These are phyloP conservation scores for Chaetomiaceae sp. DNA, from an alignment of 2,329 filamentous ascomycete species.

Conservation along the genomic window DNA sequence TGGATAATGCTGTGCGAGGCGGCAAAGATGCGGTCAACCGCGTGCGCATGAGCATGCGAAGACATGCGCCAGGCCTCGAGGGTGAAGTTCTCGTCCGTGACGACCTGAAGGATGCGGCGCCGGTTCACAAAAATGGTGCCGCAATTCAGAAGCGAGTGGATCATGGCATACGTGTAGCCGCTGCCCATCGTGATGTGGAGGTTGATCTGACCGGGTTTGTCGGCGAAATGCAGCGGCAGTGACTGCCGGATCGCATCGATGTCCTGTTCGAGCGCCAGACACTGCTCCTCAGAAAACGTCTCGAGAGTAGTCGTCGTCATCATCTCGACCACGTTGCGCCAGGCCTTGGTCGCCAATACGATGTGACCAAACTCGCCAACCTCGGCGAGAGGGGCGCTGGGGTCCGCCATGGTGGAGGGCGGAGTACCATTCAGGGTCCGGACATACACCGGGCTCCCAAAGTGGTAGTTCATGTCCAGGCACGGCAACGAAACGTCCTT, in stretches of 20 bases:
- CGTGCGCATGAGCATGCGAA: conserved; percentile 45
- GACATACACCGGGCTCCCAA: conserved; percentile 55
- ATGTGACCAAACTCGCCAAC: conserved; percentile 60
- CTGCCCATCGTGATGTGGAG: conserved; percentile 61
- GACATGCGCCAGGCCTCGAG: conserved; percentile 50
- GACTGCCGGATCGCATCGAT: conserved; percentile 52
- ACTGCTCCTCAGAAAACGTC: conserved; percentile 51
- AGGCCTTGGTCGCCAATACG: conserved; percentile 55
- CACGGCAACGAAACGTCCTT: conserved; percentile 54
- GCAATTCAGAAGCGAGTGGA: conserved; percentile 57
- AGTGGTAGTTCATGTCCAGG: conserved; percentile 58
- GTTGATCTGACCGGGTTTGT: conserved; percentile 57
- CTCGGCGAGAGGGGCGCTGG: conserved; percentile 40
- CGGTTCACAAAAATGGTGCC: conserved; percentile 58
- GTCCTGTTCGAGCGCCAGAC: conserved; percentile 45
- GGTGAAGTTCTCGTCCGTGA: conserved; percentile 48
- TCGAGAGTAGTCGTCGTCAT: conserved; percentile 49
- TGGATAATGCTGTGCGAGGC: conserved; percentile 56
- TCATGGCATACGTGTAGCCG: conserved; percentile 58
- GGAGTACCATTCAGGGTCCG: conserved; percentile 47
- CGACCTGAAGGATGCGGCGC: conserved; percentile 53
- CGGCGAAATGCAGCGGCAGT: conserved; percentile 55
- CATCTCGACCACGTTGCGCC: conserved; percentile 59
- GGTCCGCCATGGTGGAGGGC: conserved; percentile 36
- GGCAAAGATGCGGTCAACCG: conserved; percentile 53